Conservation (phyloP, 805 yeast species). For the Ogataea saltuana region DNA sequence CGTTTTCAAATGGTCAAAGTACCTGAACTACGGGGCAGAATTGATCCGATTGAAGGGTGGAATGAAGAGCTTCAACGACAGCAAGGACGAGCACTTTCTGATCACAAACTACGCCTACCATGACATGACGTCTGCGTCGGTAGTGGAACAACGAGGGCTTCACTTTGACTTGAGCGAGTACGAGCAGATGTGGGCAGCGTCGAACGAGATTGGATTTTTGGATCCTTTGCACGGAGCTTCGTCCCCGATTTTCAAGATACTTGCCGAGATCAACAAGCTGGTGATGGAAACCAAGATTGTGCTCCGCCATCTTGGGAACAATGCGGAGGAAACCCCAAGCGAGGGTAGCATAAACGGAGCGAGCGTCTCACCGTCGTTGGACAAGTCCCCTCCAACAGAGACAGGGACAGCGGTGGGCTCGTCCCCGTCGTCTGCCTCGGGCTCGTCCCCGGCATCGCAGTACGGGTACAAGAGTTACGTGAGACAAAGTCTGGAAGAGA, state of each 20-base stretch:
- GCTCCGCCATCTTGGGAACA: conserved; percentile 25
- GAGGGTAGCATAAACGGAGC: too few species aligned
- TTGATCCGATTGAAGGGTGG: conserved; percentile 66
- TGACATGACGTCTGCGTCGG: conserved; percentile 67
- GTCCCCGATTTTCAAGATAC: conserved; percentile 61
- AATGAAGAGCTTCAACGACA: conserved; percentile 46
- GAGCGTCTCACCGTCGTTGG: too few species aligned
- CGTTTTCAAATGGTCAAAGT: conserved; percentile 70
- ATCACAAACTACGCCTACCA: conserved; percentile 80
- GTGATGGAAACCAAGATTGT: conserved; percentile 51
- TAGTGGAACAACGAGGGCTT: conserved; percentile 58
- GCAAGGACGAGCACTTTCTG: conserved; percentile 68
- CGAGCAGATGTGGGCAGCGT: conserved; percentile 46
- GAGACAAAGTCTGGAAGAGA: conserved; percentile 18
- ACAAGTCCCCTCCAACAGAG: background rate
- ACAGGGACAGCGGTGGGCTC: background rate
- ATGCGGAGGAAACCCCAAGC: too few species aligned
- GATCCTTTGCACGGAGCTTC: conserved; percentile 77
- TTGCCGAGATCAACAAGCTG: conserved; percentile 68
- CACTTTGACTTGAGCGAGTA: conserved; percentile 65
- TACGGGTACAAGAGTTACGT: conserved; percentile 21
- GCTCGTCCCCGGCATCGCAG: conserved; percentile 22
- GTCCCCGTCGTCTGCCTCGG: conserved; percentile 24
- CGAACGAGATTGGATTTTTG: conserved; percentile 44
- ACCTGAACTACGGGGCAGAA: conserved; percentile 65